phyloP scores from a whole-genome alignment of 2,329 filamentous ascomycete species.

The Orbilia ellipsospora region DNA sequence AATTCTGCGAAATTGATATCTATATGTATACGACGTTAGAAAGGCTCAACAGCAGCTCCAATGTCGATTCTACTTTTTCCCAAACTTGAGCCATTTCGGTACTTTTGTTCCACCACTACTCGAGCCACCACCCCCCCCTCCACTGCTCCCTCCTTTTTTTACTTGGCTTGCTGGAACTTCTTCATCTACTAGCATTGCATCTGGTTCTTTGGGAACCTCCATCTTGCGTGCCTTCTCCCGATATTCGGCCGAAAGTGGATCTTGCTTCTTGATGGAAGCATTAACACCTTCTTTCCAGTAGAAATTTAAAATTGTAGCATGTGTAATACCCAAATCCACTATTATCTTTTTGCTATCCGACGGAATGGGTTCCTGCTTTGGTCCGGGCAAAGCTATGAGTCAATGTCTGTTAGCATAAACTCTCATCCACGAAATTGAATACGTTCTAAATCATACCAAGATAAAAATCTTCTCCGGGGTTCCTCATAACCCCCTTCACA shows the following conservation, averaged over 20 bases:
- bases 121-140: slow-evolving; percentile 20
- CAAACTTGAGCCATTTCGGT: slow-evolving; percentile 54
- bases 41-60: no score
- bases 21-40: no score
- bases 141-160: slow-evolving; percentile 27
- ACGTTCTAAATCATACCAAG: slow-evolving; percentile 70
- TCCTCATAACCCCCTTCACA: slow-evolving; percentile 76
- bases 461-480: slow-evolving; percentile 74
- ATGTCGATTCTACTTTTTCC: slow-evolving; percentile 36
- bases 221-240: slow-evolving; percentile 49
- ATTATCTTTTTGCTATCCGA: slow-evolving; percentile 38
- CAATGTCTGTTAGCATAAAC: no score
- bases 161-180: slow-evolving; percentile 36
- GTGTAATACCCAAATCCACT: slow-evolving; percentile 44
- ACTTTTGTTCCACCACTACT: slow-evolving; percentile 32
- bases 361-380: slow-evolving; percentile 45
- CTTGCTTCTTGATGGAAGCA: slow-evolving; percentile 41
- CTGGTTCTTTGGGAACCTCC: slow-evolving; percentile 49
- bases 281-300: slow-evolving; percentile 48
- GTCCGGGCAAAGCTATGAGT: slow-evolving; percentile 41
- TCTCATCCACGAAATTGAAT: no score
- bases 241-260: slow-evolving; percentile 47
- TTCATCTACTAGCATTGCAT: slow-evolving; percentile 35
- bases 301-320: slow-evolving; percentile 47
- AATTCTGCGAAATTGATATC: no score